These are phyloP conservation scores for Coprinopsis sp. DNA, from an alignment of 768 basidiomycete species.

Conservation along the genomic window DNA sequence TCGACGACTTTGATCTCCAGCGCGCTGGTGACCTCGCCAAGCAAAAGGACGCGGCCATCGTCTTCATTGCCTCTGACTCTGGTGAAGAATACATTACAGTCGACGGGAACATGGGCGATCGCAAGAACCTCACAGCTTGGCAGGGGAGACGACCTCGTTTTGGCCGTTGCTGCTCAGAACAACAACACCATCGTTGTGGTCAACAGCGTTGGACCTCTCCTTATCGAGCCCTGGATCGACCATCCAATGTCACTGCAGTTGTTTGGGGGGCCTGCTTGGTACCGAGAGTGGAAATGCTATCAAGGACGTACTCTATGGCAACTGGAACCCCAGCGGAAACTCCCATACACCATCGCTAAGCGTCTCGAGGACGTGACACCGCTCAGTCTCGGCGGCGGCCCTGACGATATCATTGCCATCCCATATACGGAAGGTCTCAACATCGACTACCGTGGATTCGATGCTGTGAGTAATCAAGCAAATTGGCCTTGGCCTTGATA, in stretches of 20 bases:
- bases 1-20: slow-evolving; percentile 63
- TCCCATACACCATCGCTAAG: slow-evolving; percentile 77
- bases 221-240: slow-evolving; percentile 64
- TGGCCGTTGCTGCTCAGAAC: slow-evolving; percentile 60
- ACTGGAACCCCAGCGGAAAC: slow-evolving; percentile 62
- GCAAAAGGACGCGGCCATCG: slow-evolving; percentile 60
- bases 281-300: slow-evolving; percentile 67
- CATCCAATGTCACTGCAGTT: slow-evolving; percentile 69
- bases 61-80: slow-evolving; percentile 79
- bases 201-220: slow-evolving; percentile 58
- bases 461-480: slow-evolving; percentile 58
- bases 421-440: slow-evolving; percentile 56
- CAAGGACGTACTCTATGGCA: slow-evolving; percentile 68
- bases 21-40: slow-evolving; percentile 44
- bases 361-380: slow-evolving; percentile 49
- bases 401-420: slow-evolving; percentile 41
- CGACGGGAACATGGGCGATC: slow-evolving; percentile 74
- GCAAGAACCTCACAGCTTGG: slow-evolving; percentile 73
- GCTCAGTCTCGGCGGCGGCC: slow-evolving; percentile 39
- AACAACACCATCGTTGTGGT: slow-evolving; percentile 71
- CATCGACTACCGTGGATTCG: slow-evolving; percentile 73
- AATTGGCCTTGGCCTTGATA: too few species aligned
- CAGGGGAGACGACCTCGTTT: slow-evolving; percentile 67
- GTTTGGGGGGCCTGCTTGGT: slow-evolving; percentile 65
- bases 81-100: slow-evolving; percentile 82